Conservation (phyloP, 352 stramenopile genomes). For the Globisporangium uncinulatum region DNA sequence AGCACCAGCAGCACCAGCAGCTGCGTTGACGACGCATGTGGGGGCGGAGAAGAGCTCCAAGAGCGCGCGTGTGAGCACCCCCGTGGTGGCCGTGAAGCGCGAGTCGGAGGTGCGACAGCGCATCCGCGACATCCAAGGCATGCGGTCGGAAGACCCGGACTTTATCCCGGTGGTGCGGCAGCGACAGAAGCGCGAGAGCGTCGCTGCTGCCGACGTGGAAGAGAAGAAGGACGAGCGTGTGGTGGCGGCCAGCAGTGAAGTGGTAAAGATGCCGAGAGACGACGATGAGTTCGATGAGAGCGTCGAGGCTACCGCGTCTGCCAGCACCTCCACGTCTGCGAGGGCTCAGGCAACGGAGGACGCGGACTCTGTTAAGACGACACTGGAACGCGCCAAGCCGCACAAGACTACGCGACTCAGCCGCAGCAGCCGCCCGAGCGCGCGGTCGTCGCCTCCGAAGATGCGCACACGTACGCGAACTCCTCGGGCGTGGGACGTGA, state of each 20-base stretch:
- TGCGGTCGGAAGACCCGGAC: constrained; percentile 60
- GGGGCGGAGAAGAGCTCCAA: constrained; percentile 7
- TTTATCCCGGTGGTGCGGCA: constrained; percentile 28
- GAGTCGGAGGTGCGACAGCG: constrained; percentile 36
- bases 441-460: neutral
- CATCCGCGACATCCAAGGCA: constrained; percentile 54
- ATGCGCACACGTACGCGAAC: constrained; percentile 22
- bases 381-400: constrained; percentile 14
- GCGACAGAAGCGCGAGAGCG: constrained; percentile 40
- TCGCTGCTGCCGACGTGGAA: constrained; percentile 11
- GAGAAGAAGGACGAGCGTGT: neutral
- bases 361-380: constrained; percentile 3
- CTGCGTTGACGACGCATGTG: neutral
- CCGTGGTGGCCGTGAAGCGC: neutral
- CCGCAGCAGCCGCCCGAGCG: neutral
- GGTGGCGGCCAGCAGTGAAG: neutral
- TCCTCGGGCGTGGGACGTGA: constrained; percentile 58
- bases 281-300: too few species aligned
- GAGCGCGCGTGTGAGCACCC: too few species aligned
- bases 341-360: too few species aligned
- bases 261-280: neutral
- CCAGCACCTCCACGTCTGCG: constrained; percentile 10
- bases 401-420: neutral
- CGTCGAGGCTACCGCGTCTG: neutral
- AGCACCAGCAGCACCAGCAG: neutral